Conservation (phyloP, 2,329 filamentous ascomycete genomes). For the Penicillium sp. region DNA sequence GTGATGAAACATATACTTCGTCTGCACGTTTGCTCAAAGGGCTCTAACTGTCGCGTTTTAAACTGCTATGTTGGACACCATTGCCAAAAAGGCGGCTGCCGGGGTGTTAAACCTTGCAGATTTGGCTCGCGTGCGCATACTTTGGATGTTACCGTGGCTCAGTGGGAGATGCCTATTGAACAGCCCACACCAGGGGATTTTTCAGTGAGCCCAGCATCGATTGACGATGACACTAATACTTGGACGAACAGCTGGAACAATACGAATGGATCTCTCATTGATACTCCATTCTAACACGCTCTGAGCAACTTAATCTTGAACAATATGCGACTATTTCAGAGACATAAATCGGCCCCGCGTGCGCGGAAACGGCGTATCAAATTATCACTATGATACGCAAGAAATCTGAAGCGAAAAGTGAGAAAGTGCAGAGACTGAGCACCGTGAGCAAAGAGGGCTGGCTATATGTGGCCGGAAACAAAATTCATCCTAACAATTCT, state of each 20-base stretch:
- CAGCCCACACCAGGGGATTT: background rate
- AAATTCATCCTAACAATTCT: background rate
- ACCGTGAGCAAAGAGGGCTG: background rate
- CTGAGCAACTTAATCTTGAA: background rate
- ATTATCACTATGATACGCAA: background rate
- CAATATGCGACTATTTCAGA: background rate
- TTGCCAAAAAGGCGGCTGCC: conserved; percentile 41
- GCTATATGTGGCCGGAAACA: background rate
- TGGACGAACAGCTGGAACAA: background rate
- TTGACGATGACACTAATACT: background rate
- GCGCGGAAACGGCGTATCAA: background rate
- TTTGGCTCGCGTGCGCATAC: conserved; percentile 35
- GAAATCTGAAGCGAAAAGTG: background rate
- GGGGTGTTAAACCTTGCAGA: conserved; percentile 36
- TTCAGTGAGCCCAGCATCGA: conserved; percentile 3
- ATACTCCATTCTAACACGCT: background rate
- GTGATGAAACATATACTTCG: conserved; percentile 53
- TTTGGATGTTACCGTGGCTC: conserved; percentile 29
- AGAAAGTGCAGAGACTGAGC: background rate
- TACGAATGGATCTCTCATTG: background rate
- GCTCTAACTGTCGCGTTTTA: conserved; percentile 46
- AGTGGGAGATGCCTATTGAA: conserved; percentile 33
- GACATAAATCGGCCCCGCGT: background rate
- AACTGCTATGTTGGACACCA: conserved; percentile 55
- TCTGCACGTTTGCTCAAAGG: conserved; percentile 48